phyloP scores from a whole-genome alignment of 1,139 yeast species.

The Taphrina populina region DNA sequence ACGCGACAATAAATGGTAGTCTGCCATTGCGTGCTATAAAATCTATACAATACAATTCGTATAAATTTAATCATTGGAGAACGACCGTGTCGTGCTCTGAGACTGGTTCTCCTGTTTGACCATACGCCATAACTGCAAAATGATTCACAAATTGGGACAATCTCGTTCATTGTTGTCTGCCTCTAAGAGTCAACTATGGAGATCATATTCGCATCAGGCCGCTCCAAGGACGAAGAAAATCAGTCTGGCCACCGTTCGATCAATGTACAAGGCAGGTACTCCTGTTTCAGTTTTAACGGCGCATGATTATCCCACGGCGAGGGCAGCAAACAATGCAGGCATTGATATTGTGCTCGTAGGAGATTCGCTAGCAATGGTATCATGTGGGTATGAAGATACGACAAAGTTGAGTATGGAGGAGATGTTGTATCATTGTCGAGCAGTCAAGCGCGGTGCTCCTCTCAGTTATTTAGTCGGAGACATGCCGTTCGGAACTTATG shows the following conservation, averaged over 20 bases:
- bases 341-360: conserved; percentile 79
- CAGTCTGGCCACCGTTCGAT: conserved; percentile 51
- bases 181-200: no score
- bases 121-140: no score
- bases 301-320: conserved; percentile 78
- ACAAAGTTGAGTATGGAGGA: conserved; percentile 47
- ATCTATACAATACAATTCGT: no score
- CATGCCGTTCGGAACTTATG: conserved; percentile 85
- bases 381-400: conserved; percentile 64
- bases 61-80: no score
- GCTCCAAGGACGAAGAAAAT: conserved; percentile 19
- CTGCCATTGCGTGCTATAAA: no score
- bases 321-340: conserved; percentile 65
- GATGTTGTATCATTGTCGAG: conserved; percentile 69
- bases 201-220: no score
- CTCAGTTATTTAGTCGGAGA: conserved; percentile 77
- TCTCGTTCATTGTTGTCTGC: no score
- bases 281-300: conserved; percentile 74
- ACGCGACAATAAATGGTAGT: no score
- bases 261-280: conserved; percentile 48
- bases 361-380: conserved; percentile 89
- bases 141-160: no score
- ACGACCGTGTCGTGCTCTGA: no score
- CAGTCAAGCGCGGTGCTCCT: conserved; percentile 66
- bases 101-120: no score